phyloP scores from a whole-genome alignment of 345 rosid species.

The Eucalyptus sideroxylon region DNA sequence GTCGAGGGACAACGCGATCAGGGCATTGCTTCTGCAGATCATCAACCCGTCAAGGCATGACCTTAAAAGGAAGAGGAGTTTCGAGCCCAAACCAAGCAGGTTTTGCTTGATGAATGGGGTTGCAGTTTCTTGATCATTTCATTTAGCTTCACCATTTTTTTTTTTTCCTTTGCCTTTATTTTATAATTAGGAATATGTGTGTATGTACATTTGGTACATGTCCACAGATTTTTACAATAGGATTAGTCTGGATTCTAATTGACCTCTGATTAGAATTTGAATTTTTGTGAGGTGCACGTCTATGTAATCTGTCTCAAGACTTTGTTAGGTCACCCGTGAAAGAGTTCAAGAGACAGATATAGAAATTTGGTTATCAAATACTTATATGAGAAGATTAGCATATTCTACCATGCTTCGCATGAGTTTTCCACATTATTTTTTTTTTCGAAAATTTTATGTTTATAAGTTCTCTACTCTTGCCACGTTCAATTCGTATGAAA shows the following conservation, averaged over 20 bases:
- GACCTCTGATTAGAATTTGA: background rate
- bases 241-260: background rate
- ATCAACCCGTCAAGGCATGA: conserved; percentile 16
- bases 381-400: background rate
- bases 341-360: background rate
- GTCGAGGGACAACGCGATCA: background rate
- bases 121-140: conserved; percentile 5
- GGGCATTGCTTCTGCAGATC: conserved; percentile 14
- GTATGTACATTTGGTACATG: background rate
- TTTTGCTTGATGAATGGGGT: conserved; percentile 13
- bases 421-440: background rate
- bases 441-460: background rate
- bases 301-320: background rate
- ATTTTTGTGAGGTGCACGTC: background rate
- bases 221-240: background rate
- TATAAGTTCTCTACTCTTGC: background rate
- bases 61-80: conserved; percentile 12
- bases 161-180: background rate
- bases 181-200: background rate
- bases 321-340: background rate
- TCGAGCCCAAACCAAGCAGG: conserved; percentile 22
- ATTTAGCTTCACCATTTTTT: background rate
- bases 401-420: background rate
- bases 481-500: background rate
- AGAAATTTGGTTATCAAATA: background rate